Evolutionary conservation across 2,329 filamentous ascomycete species (phyloP).

Genomic region (Fusarium mundagurra): DNA sequence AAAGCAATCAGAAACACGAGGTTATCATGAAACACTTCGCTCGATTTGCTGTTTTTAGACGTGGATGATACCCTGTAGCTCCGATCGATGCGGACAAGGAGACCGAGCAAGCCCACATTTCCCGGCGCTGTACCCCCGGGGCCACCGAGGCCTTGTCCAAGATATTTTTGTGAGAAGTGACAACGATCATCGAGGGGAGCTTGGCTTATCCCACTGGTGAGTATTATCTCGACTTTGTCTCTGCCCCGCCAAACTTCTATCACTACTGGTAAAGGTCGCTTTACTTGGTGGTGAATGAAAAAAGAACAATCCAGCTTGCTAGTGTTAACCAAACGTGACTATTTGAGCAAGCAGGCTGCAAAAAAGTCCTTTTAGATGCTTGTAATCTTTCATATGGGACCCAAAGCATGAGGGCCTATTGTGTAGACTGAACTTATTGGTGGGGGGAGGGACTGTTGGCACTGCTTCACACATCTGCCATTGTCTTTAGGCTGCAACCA

Average conservation of each 20-base stretch:
- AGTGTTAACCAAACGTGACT: not conserved
- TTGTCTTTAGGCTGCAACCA: not conserved
- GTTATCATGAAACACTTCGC: slow-evolving; percentile 7
- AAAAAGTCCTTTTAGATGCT: not conserved
- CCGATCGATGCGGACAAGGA: not conserved
- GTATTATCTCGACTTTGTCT: not conserved
- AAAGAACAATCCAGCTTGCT: not conserved
- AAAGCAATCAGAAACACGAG: not conserved
- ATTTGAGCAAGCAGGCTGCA: not conserved
- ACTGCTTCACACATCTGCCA: not conserved
- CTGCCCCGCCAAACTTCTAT: not conserved
- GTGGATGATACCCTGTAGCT: slow-evolving; percentile 11
- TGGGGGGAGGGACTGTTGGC: not conserved
- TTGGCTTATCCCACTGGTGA: not conserved
- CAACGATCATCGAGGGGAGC: not conserved
- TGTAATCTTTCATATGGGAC: not conserved
- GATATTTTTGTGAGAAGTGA: not conserved
- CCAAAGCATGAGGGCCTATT: not conserved
- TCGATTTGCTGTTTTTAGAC: slow-evolving; percentile 14
- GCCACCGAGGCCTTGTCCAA: slow-evolving; percentile 1
- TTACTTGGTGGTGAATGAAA: not conserved
- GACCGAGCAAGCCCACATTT: slow-evolving; percentile 1
- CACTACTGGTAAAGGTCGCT: not conserved
- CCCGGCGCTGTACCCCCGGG: not conserved
- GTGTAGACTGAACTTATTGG: not conserved